Evolutionary conservation across 352 stramenopile species (phyloP), one percentile per base, ranked within the genome.

Genomic region (Phytophthora brassicae): DNA sequence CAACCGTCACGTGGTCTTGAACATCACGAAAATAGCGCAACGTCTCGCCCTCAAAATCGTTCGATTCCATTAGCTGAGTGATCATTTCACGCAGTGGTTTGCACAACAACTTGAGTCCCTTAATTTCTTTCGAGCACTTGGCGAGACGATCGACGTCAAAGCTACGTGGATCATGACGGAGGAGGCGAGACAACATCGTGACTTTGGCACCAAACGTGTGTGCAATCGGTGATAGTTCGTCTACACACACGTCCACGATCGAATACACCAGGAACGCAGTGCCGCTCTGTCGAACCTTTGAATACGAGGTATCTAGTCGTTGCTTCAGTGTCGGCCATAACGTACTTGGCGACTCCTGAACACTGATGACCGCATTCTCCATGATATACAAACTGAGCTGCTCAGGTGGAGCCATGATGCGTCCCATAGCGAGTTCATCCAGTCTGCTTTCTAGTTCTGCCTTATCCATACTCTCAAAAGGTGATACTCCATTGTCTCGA

Each of bases 11-110:
- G 51, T 95, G 86, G 56, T 96, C 88, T 35, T 95, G 86, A 23
- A 96, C 84, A 41, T 96, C 86, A 17, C 86, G 79, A 31, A 96
- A 82, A 60, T 96, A 96, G 9, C 84, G 70, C 31, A 84, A 41
- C 22, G 86, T 90, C 57, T 92, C 83, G 22, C 75, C 81, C 6
- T 76, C 68, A 33, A 92, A 93, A 52, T 90, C 72, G 22, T 84
- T 75, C 20, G 84, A 89, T 50, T 89, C 77, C 53, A 72, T 68
- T 24, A 93, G 71, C 65, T 91, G 80, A 39, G 80, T 69, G 38
- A 87, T 77, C 60, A 89, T 80, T 66, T 93, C 84, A n/a, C 76
- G 64, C 23, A 91, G 62, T 23, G 83, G 86, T 26, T 88, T 90
- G 56, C 81, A 90, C 49, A 94, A 57, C 13, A 85, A 60, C 43